Percentiles rank a stretch among this genome's conserved stretches.
These are phyloP conservation scores for Alternaria incomplexa DNA, from an alignment of 2,329 filamentous ascomycete genomes.

Conservation along the genomic window DNA sequence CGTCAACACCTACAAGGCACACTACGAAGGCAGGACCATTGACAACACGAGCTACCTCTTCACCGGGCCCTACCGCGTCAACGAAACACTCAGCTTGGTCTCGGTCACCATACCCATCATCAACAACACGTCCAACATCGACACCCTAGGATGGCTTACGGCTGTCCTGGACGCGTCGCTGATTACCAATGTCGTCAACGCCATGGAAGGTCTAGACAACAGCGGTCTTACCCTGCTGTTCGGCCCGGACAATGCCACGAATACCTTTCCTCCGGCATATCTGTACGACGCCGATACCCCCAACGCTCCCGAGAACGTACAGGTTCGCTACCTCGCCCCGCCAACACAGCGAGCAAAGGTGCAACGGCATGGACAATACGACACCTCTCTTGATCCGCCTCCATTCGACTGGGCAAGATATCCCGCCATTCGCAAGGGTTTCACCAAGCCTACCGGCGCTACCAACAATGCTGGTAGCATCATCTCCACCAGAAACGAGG, in stretches of 20 bases:
- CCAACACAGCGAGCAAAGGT: constrained; percentile 34
- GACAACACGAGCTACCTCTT: constrained; percentile 66
- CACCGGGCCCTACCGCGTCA: constrained; percentile 76
- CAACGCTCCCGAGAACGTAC: constrained; percentile 29
- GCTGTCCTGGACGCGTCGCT: constrained; percentile 73
- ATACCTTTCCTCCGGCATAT: constrained; percentile 54
- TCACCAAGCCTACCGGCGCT: constrained; percentile 54
- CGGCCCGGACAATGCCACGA: constrained; percentile 70
- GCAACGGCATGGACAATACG: constrained; percentile 37
- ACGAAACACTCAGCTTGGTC: constrained; percentile 74
- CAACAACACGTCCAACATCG: constrained; percentile 65
- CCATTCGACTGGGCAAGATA: constrained; percentile 67
- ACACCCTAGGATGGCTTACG: constrained; percentile 84
- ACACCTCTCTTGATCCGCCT: constrained; percentile 25
- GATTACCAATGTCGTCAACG: constrained; percentile 66
- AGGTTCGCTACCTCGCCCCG: constrained; percentile 42
- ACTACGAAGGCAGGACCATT: constrained; percentile 53
- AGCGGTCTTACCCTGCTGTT: constrained; percentile 75
- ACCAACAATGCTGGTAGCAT: constrained; percentile 73
- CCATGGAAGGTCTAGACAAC: constrained; percentile 71
- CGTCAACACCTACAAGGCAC: constrained; percentile 48
- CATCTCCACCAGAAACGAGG: constrained; percentile 75
- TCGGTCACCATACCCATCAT: constrained; percentile 83
- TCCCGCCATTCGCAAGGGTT: constrained; percentile 66
- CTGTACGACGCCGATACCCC: constrained; percentile 32